Evolutionary conservation across 2,329 filamentous ascomycete genomes (phyloP), one percentile per base, ranked within the genome.

Genomic region (Aureobasidium pullulans): DNA sequence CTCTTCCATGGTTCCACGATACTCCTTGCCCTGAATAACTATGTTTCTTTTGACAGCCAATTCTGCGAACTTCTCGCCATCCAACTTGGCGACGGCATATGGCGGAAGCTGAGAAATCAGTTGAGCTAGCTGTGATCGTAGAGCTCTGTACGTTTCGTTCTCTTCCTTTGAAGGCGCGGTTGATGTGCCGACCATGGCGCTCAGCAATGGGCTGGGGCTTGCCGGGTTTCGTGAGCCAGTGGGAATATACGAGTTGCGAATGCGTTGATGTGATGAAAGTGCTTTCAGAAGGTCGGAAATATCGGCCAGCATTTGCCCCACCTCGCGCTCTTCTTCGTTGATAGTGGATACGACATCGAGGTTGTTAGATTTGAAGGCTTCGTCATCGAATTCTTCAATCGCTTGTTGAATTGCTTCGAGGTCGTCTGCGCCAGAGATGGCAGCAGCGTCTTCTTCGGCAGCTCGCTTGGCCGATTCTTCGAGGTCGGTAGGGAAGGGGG

Each of bases 1-100:
- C 66, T 93, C 89, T 66, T 95, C 90, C 83, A 95, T 86, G 4
- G 87, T 84, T 4, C 91, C 91, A 63, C 82, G 83, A 71, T 89
- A 89, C 67, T 90, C 84, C 54, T 87, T 84, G 6, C 81, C 84
- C 62, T 88, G 84, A 48, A 95, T 78, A 61, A 90, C 76, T 19
- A 96, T 81, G 69, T 85, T 90, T 47, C 85, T 89, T 74, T 87
- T 93, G 69, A 96, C 87, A 63, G 89, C 86, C 49, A 96, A 77
- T 60, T 91, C 88, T 32, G 86, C 87, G n/a, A 96, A 75, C 70
- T 91, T 88, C 69, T 95, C 88, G 9, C 90, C 90, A 66, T 95
- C 87, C 62, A 96, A 77, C 67, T 94, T 93, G 6, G 91, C 86
- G 28, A 96, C 88, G 1, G 88, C 89, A 69, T 90, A 94, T 1